A percentile compares a stretch with the other conserved stretches of the same genome.
phyloP scores from a whole-genome alignment of 495 filamentous ascomycete genomes.

The Xylaria telfairii region DNA sequence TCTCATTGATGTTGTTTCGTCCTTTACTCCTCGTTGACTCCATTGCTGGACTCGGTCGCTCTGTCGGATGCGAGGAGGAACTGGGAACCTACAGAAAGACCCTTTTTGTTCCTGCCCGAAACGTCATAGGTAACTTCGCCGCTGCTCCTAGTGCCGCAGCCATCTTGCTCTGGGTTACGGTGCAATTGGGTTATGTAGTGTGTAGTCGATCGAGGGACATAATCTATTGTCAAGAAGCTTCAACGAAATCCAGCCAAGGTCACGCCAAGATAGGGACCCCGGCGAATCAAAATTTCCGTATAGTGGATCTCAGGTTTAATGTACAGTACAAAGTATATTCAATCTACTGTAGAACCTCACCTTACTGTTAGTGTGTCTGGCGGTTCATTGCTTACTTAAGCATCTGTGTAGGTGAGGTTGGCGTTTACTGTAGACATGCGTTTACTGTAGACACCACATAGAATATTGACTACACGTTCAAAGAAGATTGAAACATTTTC shows the following conservation, averaged over 20 bases:
- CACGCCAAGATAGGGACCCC: not conserved
- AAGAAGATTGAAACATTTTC: not conserved
- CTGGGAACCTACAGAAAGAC: slow-evolving; percentile 67
- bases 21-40: not conserved
- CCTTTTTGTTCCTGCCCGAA: slow-evolving; percentile 61
- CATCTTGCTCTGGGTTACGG: not conserved
- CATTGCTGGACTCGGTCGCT: not conserved
- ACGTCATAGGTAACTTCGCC: slow-evolving; percentile 33
- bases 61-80: slow-evolving; percentile 1
- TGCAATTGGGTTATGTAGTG: slow-evolving; percentile 8
- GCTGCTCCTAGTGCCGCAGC: slow-evolving; percentile 22
- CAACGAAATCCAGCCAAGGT: not conserved
- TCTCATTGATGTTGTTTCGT: not conserved
- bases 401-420: too few relatives aligned
- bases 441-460: too few relatives aligned
- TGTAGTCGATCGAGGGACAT: not conserved
- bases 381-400: too few relatives aligned
- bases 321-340: too few relatives aligned
- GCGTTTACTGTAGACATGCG: too few relatives aligned
- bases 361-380: too few relatives aligned
- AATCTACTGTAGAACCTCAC: too few relatives aligned
- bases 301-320: not conserved
- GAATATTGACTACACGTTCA: not conserved
- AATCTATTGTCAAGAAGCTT: not conserved
- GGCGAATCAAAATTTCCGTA: slow-evolving; percentile 26